phyloP scores from a whole-genome alignment of 768 basidiomycete genomes.

The Termitomyces sp. region DNA sequence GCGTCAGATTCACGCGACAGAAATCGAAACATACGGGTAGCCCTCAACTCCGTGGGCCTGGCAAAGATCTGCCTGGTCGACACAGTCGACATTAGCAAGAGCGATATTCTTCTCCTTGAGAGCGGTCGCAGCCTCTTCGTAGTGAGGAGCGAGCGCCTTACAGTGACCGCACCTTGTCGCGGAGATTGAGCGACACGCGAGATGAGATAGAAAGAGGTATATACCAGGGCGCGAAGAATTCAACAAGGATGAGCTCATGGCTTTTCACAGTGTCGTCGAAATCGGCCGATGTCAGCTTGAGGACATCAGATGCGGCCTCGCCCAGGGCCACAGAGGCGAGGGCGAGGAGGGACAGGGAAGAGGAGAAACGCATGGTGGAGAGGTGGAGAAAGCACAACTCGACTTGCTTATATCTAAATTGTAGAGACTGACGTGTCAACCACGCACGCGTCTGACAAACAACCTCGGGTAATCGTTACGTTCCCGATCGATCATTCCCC shows the following conservation, averaged over 20 bases:
- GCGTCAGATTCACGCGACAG: not conserved
- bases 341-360: constrained; percentile 49
- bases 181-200: not conserved
- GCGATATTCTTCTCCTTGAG: constrained; percentile 89
- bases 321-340: constrained; percentile 47
- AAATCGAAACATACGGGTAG: constrained; percentile 69
- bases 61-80: constrained; percentile 90
- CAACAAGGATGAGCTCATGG: constrained; percentile 80
- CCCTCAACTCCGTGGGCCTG: constrained; percentile 83
- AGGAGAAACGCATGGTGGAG: constrained; percentile 58
- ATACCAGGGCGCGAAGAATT: constrained; percentile 92
- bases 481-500: constrained; percentile 8
- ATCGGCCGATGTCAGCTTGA: constrained; percentile 62
- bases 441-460: constrained; percentile 12
- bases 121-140: constrained; percentile 88
- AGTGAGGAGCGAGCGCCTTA: constrained; percentile 91
- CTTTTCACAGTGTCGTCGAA: constrained; percentile 63
- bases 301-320: constrained; percentile 71
- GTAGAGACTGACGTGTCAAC: constrained; percentile 47
- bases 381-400: constrained; percentile 15
- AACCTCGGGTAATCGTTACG: not conserved
- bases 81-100: constrained; percentile 96
- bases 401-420: constrained; percentile 24
- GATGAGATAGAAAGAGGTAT: not conserved
- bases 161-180: constrained; percentile 84